Base-by-base conservation (phyloP, 2,329 filamentous ascomycete species). In the Seiridium cupressi region DNA sequence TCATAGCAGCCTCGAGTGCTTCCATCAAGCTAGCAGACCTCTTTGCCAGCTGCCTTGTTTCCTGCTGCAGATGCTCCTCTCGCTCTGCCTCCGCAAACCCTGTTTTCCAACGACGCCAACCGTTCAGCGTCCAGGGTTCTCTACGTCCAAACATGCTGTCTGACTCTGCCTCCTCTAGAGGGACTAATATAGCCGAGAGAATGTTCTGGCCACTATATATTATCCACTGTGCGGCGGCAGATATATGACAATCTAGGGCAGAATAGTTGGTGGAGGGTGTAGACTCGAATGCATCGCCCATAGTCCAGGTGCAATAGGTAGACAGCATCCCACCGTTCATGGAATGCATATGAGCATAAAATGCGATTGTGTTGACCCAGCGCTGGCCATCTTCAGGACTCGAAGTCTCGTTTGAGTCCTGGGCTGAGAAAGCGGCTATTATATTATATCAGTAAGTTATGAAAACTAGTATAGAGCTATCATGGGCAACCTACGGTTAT, bases 211-310 rank as follows among this genome's bases (percentile, higher is more conserved):
- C 57, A 35, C 38, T 48, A 51, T 35, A 48, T 44, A 55, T 31
- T 26, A 59, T 55, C 57, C 57, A 55, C 57, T 48, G 57, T 6
- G 57, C 36, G 3, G 57, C 51, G 38, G 49, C 36, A 34, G 49
- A 55, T 47, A 55, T 42, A 44, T 55, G 57, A 35, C 57, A 55
- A 36, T 59, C 57, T 32, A 55, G 36, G 31, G 51, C 42, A 7
- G 35, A 9, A 40, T 59, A 59, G 10, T 59, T 13, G 18, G 57
- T 59, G 26, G 42, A 1, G 4, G 57, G 57, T 35, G 57, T 49
- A 38, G 57, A 59, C 49, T 46, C 13, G 18, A 59, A 59, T 26
- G 51, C 57, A 26, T 59, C 32, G 31, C 31, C 36, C 42, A 55
- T 55, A 46, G 57, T 35, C 51, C 51, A 47, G 3, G 49, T 48